These are phyloP conservation scores for Phytophthora megakarya DNA, from an alignment of 352 stramenopile species.

Conservation along the genomic window DNA sequence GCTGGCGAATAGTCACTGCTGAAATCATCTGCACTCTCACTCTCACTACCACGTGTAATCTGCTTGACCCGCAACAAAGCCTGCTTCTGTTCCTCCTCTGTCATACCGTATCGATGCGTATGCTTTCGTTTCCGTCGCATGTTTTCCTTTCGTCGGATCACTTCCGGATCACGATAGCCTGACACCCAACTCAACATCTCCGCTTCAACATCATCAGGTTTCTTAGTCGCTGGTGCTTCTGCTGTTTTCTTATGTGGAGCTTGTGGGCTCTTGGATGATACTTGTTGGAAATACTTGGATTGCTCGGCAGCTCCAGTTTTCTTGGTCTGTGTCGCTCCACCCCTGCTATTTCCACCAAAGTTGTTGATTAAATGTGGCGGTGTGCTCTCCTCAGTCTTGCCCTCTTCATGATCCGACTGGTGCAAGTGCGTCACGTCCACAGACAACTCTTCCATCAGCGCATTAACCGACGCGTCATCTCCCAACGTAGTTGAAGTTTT, in stretches of 20 bases:
- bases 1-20: slow-evolving; percentile 52
- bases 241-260: slow-evolving; percentile 26
- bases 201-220: slow-evolving; percentile 26
- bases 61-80: slow-evolving; percentile 43
- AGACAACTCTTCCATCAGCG: slow-evolving; percentile 57
- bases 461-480: slow-evolving; percentile 47
- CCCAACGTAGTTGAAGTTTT: slow-evolving; percentile 30
- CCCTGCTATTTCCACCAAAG: not conserved
- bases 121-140: slow-evolving; percentile 50
- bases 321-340: not conserved
- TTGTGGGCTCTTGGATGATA: slow-evolving; percentile 31
- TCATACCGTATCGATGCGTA: slow-evolving; percentile 43
- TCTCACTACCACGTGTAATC: slow-evolving; percentile 42
- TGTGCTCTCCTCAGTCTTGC: slow-evolving; percentile 62
- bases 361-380: slow-evolving; percentile 38
- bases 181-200: slow-evolving; percentile 71
- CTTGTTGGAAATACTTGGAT: slow-evolving; percentile 31
- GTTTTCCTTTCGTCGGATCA: slow-evolving; percentile 61
- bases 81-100: slow-evolving; percentile 46
- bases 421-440: slow-evolving; percentile 44
- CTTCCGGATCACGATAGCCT: slow-evolving; percentile 55
- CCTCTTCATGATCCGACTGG: slow-evolving; percentile 37
- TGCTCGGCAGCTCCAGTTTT: slow-evolving; percentile 14
- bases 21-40: slow-evolving; percentile 38
- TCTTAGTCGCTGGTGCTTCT: slow-evolving; percentile 4